Base-by-base conservation (phyloP, 2,329 filamentous ascomycete species). In the Ophiocordyceps camponoti-floridani region DNA sequence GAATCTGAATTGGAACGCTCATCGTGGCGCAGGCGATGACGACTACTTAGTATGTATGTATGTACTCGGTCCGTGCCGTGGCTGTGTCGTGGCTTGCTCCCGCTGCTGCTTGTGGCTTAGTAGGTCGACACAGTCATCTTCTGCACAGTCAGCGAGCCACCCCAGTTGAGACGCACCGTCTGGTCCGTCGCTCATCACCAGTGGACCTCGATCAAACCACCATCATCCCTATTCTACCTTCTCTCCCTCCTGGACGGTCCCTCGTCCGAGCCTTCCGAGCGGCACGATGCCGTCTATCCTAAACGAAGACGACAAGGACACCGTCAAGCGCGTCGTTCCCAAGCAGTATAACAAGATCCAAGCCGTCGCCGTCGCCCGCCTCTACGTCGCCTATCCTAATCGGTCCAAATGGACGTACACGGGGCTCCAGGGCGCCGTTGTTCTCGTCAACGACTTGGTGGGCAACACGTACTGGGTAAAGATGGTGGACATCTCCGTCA, bases 391-490 rank as follows among this genome's bases (percentile, higher is more conserved):
- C 55, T 84, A 94, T 58, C 91, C 91, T 12, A 77, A 91, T 66
- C 75, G 73, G 50, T 75, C 79, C 50, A 77, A 72, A 87, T 98
- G 91, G 91, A 89, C 79, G 27, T 94, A 89, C 60, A 94, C 89
- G 0, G 91, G 89, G 13, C 66, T 96, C 41, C 91, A 96, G 61
- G 91, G 91, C 44, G 91, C 91, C 43, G 76, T 80, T 33, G 89
- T 95, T 44, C 76, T 98, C 50, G 83, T 86, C 52, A 94, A 96
- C 61, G 91, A 98, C 59, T 66, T 94, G 37, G 87, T 96, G 27
- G 91, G 91, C 51, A 82, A 94, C 62, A 95, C 91, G 1, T 94
- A 88, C 64, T 98, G 89, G 86, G 69, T 98, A 53, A 98, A 98
- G 69, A 70, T 98, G 66, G 91, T 98, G 44, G 91, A 98, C 61